Percentiles rank a stretch among this genome's conserved stretches.
These are phyloP conservation scores for Phoma sp. DNA, from an alignment of 2,329 filamentous ascomycete genomes.

Conservation along the genomic window DNA sequence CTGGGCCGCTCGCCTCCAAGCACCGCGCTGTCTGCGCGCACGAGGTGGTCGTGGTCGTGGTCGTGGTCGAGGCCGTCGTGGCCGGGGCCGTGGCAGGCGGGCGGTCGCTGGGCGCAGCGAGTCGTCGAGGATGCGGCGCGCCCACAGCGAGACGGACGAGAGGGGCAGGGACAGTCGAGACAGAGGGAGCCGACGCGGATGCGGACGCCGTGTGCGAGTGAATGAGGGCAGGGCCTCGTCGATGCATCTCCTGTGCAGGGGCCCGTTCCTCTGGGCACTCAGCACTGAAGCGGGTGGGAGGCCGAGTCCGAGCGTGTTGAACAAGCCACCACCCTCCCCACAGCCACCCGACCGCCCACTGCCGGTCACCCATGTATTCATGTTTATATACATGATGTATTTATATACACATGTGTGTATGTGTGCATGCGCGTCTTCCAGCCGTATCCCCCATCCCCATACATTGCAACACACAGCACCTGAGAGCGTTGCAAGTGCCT, in stretches of 20 bases:
- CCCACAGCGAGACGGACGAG: slow-evolving; percentile 17
- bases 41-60: slow-evolving; percentile 6
- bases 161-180: slow-evolving; percentile 12
- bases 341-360: no score
- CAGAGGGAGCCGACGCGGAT: slow-evolving; percentile 9
- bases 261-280: not conserved
- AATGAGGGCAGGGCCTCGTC: not conserved
- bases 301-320: slow-evolving; percentile 19
- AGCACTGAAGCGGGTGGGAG: not conserved
- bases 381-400: no score
- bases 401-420: no score
- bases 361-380: no score
- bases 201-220: slow-evolving; percentile 9
- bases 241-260: slow-evolving; percentile 5
- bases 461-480: not conserved
- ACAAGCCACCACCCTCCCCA: slow-evolving; percentile 8
- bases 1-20: slow-evolving; percentile 13
- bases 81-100: not conserved
- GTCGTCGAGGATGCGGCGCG: slow-evolving; percentile 7
- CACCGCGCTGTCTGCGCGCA: slow-evolving; percentile 19
- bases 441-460: not conserved
- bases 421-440: not conserved
- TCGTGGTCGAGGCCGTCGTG: not conserved
- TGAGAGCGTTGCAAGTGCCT: no score
- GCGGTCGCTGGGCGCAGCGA: slow-evolving; percentile 1